Evolutionary conservation across 1,284 basidiomycete genomes (phyloP), one percentile per base, ranked within the genome.

Genomic region (Austroboletus niveus): DNA sequence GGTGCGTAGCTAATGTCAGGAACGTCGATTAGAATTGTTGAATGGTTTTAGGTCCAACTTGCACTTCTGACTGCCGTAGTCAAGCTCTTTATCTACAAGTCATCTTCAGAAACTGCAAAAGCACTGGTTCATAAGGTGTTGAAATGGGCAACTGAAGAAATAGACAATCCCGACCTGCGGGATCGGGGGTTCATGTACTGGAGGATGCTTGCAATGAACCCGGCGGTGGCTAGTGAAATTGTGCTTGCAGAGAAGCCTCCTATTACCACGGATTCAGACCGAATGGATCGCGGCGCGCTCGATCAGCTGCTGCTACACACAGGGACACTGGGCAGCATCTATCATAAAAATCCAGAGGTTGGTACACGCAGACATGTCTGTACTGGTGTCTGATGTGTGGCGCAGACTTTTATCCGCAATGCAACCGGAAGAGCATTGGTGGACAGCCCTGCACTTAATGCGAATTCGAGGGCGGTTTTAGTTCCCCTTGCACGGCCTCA

Each of bases 131-230:
- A 95, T 69, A 94, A 94, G 63, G 92, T 99, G 11, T 76, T 99
- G 36, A 98, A 98, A 69, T 95, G 93, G 85, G 89, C 94, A 14
- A 99, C 97, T 3, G 97, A 99, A 69, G 92, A 98, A 60, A 86
- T 96, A 51, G 96, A 98, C 69, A 98, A 97, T 66, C 95, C 97
- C 7, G 97, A 99, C 74, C 77, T 98, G 40, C 83, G 97, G 31
- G 97, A 99, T 72, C 80, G 97, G 55, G 97, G 96, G 0, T 99
- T 96, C 75, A 98, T 99, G 89, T 99, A 99, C 74, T 99, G 96
- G 96, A 86, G 97, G 44, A 78, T 99, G 72, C 80, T 99, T 36
- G 96, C 96, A 1, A 89, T 94, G 60, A 94, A 98, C 68, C 94
- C 97, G 2, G 76, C 86, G 2, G 87, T 89, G 1, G 96, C 97